phyloP scores from a whole-genome alignment of 1,139 yeast species.

The Petasospora fabianii region DNA sequence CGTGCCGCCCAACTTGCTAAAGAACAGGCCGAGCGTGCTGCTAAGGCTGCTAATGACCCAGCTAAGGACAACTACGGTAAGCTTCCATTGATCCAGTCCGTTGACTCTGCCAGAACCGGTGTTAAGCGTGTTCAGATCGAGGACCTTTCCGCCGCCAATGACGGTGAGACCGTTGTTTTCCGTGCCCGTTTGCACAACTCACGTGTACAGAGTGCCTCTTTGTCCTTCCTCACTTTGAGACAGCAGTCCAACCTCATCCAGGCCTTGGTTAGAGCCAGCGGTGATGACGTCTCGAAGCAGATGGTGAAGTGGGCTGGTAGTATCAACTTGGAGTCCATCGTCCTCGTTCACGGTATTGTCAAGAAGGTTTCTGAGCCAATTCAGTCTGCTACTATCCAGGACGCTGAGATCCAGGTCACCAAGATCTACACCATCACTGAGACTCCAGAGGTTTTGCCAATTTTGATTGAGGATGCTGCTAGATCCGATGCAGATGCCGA shows the following conservation, averaged over 20 bases:
- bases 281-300: conserved; percentile 74
- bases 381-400: conserved; percentile 89
- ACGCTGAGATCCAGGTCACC: conserved; percentile 75
- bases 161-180: conserved; percentile 75
- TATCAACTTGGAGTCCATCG: conserved; percentile 85
- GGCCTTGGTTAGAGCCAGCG: conserved; percentile 71
- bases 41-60: conserved; percentile 74
- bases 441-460: conserved; percentile 91
- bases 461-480: conserved; percentile 91
- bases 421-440: conserved; percentile 76
- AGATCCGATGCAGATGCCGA: conserved; percentile 96
- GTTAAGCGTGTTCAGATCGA: conserved; percentile 54
- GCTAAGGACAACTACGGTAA: conserved; percentile 89
- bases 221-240: conserved; percentile 86
- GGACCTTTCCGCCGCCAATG: conserved; percentile 58
- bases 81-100: conserved; percentile 79
- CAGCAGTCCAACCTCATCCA: conserved; percentile 83
- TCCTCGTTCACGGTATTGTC: conserved; percentile 81
- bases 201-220: conserved; percentile 94
- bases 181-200: conserved; percentile 93
- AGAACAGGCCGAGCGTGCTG: conserved; percentile 81
- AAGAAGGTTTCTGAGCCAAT: conserved; percentile 82
- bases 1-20: conserved; percentile 85
- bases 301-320: conserved; percentile 96
- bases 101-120: conserved; percentile 47